Base-by-base conservation (phyloP, 805 yeast species). In the Sugiyamaella smithiae region DNA sequence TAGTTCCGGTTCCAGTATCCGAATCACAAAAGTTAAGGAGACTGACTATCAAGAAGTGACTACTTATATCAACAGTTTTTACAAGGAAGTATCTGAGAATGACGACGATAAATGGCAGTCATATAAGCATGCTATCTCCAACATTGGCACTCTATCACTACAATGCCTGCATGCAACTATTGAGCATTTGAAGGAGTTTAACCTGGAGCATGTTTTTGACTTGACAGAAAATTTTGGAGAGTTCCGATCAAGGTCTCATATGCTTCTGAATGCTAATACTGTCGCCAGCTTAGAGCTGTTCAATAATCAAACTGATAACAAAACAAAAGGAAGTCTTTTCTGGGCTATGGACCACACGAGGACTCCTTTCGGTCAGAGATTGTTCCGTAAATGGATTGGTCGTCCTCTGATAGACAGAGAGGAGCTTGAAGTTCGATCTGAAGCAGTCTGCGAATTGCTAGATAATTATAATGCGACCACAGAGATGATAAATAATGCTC, bases 321-420 rank as follows among this genome's bases (percentile, higher is more conserved):
- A 73, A 3, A 70, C 70, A 6, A 67, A 72, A 26, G 98, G 97
- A 0, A 80, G 96, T 0, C 67, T 91, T 11, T 63, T 86, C 12
- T 87, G 95, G 89, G 69, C 88, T 1, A 57, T 93, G 51, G 85
- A 91, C 62, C 89, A 85, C 55, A 87, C 98, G 0, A 68, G 79
- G 28, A 87, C 98, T 0, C 72, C 75, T 24, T 84, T 84, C 64
- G 99, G 99, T 0, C 75, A 72, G 40, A 67, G 96, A 46, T 57
- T 79, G 50, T 63, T 93, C 11, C 71, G 74, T 24, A 69, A 76
- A 32, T 93, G 99, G 99, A 67, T 90, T 0, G 72, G 80, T 1
- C 71, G 75, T 51, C 99, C 99, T 1, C 70, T 90, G 19, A 66
- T 78, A 0, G 73, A 80, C 37, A 68, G 72, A 25, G 71, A 67